Evolutionary conservation across 1,139 yeast genomes (phyloP).

Genomic region (Yamadazyma siamensis): DNA sequence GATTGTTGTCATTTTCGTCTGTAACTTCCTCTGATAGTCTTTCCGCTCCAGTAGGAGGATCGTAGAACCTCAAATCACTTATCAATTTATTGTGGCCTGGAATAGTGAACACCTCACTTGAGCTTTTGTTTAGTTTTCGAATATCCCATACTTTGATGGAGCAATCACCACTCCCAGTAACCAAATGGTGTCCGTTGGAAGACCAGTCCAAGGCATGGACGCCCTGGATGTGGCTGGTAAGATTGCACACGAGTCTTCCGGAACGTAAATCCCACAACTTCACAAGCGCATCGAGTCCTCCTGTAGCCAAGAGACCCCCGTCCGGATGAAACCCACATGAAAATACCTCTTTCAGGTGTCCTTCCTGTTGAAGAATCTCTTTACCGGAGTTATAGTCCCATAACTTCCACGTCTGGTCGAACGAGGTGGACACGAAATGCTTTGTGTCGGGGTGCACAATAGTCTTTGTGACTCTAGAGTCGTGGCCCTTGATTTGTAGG

Average conservation of each 20-base stretch:
- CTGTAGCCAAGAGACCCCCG: conserved; percentile 74
- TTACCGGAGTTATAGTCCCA: conserved; percentile 62
- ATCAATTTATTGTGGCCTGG: conserved; percentile 78
- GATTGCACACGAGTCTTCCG: conserved; percentile 60
- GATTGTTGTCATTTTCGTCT: conserved; percentile 26
- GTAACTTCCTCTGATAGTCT: conserved; percentile 16
- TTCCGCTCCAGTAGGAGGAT: conserved; percentile 15
- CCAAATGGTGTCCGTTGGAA: conserved; percentile 69
- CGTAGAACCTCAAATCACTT: conserved; percentile 60
- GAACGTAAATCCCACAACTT: conserved; percentile 85
- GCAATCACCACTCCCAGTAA: conserved; percentile 85
- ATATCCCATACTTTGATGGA: conserved; percentile 84
- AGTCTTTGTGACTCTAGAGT: conserved; percentile 57
- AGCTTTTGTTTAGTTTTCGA: conserved; percentile 33
- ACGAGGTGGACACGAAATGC: conserved; percentile 68
- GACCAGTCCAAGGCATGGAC: conserved; percentile 75
- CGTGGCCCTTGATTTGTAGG: conserved; percentile 36
- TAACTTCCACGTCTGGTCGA: conserved; percentile 84
- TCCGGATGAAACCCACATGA: conserved; percentile 67
- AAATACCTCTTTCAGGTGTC: conserved; percentile 76
- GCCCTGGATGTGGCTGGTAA: conserved; percentile 70
- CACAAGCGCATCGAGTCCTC: conserved; percentile 74
- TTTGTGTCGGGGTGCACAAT: conserved; percentile 64
- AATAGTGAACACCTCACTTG: conserved; percentile 45
- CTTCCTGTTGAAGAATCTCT: conserved; percentile 61